phyloP scores from a whole-genome alignment of 306 rosid genomes.

The Hylodesmum podocarpum region DNA sequence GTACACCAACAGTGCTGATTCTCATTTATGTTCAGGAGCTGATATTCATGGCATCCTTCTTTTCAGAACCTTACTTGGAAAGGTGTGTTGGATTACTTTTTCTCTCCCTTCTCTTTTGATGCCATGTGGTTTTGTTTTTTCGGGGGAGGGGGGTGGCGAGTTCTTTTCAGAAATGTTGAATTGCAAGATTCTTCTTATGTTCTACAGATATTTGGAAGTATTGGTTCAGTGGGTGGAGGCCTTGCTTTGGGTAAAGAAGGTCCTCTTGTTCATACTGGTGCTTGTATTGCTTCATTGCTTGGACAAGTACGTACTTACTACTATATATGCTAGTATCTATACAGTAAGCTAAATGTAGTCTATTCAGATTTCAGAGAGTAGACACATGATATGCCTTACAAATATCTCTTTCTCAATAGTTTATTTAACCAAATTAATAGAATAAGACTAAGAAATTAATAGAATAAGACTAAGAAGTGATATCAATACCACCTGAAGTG shows the following conservation, averaged over 20 bases:
- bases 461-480: background rate
- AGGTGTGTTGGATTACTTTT: slow-evolving; percentile 51
- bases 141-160: background rate
- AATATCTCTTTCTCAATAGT: background rate
- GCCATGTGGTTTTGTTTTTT: background rate
- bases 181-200: slow-evolving; percentile 32
- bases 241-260: slow-evolving; percentile 99
- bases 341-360: slow-evolving; percentile 17
- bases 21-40: slow-evolving; percentile 59
- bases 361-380: background rate
- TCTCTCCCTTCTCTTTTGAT: background rate
- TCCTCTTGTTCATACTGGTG: slow-evolving; percentile 99
- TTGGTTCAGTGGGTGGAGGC: slow-evolving; percentile 98
- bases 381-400: slow-evolving; percentile 6
- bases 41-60: slow-evolving; percentile 89
- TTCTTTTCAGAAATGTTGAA: background rate
- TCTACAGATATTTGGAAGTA: slow-evolving; percentile 89
- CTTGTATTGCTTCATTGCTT: slow-evolving; percentile 96
- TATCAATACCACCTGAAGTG: slow-evolving; percentile 10
- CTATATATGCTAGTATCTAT: background rate
- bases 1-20: slow-evolving; percentile 32
- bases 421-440: background rate
- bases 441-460: background rate
- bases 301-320: slow-evolving; percentile 77
- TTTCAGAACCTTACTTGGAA: slow-evolving; percentile 95